These are phyloP conservation scores for Aureobasidium namibiae DNA, from an alignment of 2,329 filamentous ascomycete species.

Conservation along the genomic window DNA sequence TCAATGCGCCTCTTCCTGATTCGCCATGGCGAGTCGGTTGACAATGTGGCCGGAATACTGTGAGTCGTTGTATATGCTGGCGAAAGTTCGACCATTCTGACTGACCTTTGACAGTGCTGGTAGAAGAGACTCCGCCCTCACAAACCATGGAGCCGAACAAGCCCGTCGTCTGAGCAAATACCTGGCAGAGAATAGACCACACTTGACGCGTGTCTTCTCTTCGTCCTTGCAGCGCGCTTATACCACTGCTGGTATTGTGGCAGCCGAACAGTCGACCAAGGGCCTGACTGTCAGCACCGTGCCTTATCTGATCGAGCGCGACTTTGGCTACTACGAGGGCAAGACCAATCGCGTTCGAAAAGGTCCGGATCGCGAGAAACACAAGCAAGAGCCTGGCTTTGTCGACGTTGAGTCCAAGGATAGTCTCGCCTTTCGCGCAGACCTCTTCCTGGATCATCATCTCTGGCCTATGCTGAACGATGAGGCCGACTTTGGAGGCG, in stretches of 20 bases:
- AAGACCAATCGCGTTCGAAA: slow-evolving; percentile 44
- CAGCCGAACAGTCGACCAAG: slow-evolving; percentile 41
- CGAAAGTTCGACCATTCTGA: neutral
- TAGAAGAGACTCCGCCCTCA: slow-evolving; percentile 69
- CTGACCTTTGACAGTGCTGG: slow-evolving; percentile 54
- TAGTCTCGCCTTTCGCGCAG: slow-evolving; percentile 56
- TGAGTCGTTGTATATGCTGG: slow-evolving; percentile 32
- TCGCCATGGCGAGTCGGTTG: slow-evolving; percentile 82
- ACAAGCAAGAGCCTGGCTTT: slow-evolving; percentile 36
- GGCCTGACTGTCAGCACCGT: slow-evolving; percentile 33
- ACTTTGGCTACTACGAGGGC: slow-evolving; percentile 66
- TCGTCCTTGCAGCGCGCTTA: slow-evolving; percentile 69
- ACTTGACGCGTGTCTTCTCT: slow-evolving; percentile 64
- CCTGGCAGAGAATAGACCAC: slow-evolving; percentile 55
- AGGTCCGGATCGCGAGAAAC: slow-evolving; percentile 30
- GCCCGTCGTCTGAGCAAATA: slow-evolving; percentile 61
- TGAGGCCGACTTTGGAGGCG: slow-evolving; percentile 15
- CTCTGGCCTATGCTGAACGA: slow-evolving; percentile 49
- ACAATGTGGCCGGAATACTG: slow-evolving; percentile 76
- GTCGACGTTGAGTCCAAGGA: slow-evolving; percentile 59
- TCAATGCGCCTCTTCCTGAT: slow-evolving; percentile 64
- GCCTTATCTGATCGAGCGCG: slow-evolving; percentile 57
- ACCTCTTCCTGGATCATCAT: slow-evolving; percentile 57
- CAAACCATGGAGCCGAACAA: slow-evolving; percentile 73
- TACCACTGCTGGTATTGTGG: slow-evolving; percentile 61